Conservation (phyloP, 495 filamentous ascomycete genomes). For the Neurospora sp. region DNA sequence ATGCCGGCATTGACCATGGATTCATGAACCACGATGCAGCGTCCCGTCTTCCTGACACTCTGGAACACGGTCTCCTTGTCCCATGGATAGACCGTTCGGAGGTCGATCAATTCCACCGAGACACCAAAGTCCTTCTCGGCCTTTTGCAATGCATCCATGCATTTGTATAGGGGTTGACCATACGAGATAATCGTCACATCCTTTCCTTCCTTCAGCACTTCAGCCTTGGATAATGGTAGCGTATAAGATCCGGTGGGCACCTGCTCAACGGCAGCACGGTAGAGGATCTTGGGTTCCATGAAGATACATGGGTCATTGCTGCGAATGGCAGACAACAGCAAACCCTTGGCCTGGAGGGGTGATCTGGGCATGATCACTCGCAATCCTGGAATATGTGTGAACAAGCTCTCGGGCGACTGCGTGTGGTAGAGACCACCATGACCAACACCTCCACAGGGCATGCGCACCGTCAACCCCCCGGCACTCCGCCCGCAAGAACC, state of each 20-base stretch:
- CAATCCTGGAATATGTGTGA: constrained; percentile 85
- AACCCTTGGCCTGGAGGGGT: constrained; percentile 84
- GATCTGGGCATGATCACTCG: constrained; percentile 85
- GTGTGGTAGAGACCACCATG: constrained; percentile 94
- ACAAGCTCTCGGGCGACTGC: constrained; percentile 86
- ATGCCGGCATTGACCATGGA: constrained; percentile 92
- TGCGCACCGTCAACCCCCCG: constrained; percentile 79
- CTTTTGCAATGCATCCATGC: constrained; percentile 65
- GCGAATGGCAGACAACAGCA: constrained; percentile 71
- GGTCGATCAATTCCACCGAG: constrained; percentile 78
- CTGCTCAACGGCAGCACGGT: constrained; percentile 90
- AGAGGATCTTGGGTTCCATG: constrained; percentile 94
- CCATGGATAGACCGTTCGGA: constrained; percentile 92
- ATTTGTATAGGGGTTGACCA: constrained; percentile 85
- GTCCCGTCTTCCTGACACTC: constrained; percentile 82
- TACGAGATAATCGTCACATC: constrained; percentile 87
- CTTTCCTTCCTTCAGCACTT: constrained; percentile 73
- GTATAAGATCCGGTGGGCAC: constrained; percentile 77
- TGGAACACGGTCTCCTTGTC: constrained; percentile 74
- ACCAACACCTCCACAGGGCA: constrained; percentile 93
- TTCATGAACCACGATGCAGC: constrained; percentile 90
- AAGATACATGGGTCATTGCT: constrained; percentile 88
- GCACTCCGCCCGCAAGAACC: constrained; percentile 57
- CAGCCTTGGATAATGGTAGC: constrained; percentile 79
- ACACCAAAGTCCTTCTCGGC: constrained; percentile 76